These are phyloP conservation scores for Recurvomyces mirabilis DNA, from an alignment of 495 filamentous ascomycete species.

Conservation along the genomic window DNA sequence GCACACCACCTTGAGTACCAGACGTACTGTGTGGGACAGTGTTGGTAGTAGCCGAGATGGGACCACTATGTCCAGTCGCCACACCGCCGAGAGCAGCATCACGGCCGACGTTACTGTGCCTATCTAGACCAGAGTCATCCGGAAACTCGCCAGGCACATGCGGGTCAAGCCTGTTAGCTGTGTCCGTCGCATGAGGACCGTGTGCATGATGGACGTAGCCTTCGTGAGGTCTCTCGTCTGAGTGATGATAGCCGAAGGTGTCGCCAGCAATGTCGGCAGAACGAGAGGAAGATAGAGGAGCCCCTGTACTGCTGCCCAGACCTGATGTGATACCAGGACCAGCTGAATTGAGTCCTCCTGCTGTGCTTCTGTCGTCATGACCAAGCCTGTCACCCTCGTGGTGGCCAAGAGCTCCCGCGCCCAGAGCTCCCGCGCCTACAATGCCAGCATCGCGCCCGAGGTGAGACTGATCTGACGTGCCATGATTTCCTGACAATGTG, in stretches of 20 bases:
- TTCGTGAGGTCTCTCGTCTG: constrained; percentile 8
- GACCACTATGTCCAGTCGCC: no score
- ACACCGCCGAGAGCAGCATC: no score
- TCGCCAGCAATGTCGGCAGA: constrained; percentile 1
- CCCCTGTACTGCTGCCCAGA: no score
- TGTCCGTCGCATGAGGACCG: constrained; percentile 8
- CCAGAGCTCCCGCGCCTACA: constrained; percentile 14
- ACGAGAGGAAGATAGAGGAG: no score
- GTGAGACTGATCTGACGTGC: constrained; percentile 18
- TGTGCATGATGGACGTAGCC: constrained; percentile 5
- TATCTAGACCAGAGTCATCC: constrained; percentile 1
- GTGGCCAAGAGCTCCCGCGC: constrained; percentile 1
- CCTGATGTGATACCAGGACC: neutral
- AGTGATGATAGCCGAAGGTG: constrained; percentile 2
- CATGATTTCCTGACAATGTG: constrained; percentile 1
- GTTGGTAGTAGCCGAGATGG: constrained; percentile 1
- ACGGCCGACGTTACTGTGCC: neutral
- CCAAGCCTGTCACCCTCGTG: no score
- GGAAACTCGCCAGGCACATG: constrained; percentile 13
- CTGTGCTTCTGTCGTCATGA: neutral
- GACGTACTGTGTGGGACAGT: neutral
- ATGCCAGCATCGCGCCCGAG: constrained; percentile 23
- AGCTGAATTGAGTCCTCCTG: neutral
- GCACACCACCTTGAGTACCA: no score
- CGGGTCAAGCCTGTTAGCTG: constrained; percentile 8